phyloP scores from a whole-genome alignment of 169 alveolate species.

The Besnoitia besnoiti region DNA sequence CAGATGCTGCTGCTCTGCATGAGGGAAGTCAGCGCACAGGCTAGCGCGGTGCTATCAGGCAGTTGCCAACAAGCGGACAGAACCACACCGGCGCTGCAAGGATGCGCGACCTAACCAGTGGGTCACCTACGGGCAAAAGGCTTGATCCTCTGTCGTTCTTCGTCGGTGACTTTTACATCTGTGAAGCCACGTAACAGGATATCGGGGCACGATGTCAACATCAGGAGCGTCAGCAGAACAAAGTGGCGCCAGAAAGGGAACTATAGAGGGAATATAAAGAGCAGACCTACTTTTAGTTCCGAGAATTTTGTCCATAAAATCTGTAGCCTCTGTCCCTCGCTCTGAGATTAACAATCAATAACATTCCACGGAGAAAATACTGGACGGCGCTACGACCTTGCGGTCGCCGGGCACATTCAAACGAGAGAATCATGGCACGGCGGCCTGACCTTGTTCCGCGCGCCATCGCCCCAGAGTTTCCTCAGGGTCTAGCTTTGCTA shows the following conservation, averaged over 20 bases:
- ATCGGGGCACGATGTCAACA: no score
- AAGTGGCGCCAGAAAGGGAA: no score
- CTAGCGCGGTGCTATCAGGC: no score
- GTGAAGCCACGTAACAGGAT: neutral
- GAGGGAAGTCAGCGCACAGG: neutral
- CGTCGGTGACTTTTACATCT: neutral
- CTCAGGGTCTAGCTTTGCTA: neutral
- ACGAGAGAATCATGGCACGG: neutral
- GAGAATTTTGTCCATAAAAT: neutral
- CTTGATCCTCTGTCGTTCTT: neutral
- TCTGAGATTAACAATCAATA: neutral
- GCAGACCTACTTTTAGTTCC: neutral
- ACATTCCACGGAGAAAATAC: no score
- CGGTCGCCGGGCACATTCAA: neutral
- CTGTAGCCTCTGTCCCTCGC: neutral
- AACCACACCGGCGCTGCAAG: no score
- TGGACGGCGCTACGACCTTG: neutral
- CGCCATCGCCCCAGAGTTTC: neutral
- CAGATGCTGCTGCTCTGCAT: conserved; percentile 22
- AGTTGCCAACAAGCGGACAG: no score
- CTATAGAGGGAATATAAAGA: no score
- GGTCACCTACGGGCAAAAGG: neutral
- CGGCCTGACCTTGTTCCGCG: conserved; percentile 19
- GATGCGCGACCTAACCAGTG: no score
- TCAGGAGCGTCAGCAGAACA: no score